Conservation (phyloP, 768 basidiomycete species). For the Boletus patriciae region DNA sequence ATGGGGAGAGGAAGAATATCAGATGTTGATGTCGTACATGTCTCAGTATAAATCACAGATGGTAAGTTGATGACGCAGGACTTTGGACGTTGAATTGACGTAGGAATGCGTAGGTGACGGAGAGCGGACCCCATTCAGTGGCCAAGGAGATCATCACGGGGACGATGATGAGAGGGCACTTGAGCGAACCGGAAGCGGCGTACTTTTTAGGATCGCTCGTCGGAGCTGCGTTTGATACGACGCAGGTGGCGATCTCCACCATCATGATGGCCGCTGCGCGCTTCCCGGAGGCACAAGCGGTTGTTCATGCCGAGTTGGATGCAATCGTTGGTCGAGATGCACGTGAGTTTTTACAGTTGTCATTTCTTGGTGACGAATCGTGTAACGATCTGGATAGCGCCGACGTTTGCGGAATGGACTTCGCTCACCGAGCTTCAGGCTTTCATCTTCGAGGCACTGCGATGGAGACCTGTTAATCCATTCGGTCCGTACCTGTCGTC, state of each 20-base stretch:
- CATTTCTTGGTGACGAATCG: background rate
- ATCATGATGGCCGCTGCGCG: constrained; percentile 41
- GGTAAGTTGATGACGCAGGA: constrained; percentile 25
- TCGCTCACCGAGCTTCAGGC: constrained; percentile 38
- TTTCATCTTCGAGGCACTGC: constrained; percentile 38
- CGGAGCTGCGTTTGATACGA: constrained; percentile 62
- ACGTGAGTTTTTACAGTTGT: constrained; percentile 19
- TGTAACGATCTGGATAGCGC: constrained; percentile 28
- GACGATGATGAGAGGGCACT: constrained; percentile 44
- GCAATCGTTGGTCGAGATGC: constrained; percentile 36
- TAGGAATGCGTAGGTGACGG: constrained; percentile 5
- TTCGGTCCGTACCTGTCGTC: constrained; percentile 19
- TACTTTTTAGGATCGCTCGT: constrained; percentile 63
- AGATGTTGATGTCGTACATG: constrained; percentile 49
- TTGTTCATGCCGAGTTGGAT: constrained; percentile 40
- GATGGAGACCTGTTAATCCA: constrained; percentile 41
- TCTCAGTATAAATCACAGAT: constrained; percentile 44
- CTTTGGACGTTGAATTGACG: background rate
- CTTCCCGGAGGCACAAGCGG: constrained; percentile 34
- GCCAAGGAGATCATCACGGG: constrained; percentile 53
- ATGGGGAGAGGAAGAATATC: constrained; percentile 55
- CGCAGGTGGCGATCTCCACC: constrained; percentile 26
- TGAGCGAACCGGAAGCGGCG: constrained; percentile 52
- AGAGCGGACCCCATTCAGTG: constrained; percentile 36
- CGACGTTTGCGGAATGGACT: constrained; percentile 37